Percentiles rank a stretch among this genome's conserved stretches.
Evolutionary conservation across 768 basidiomycete species (phyloP).

Genomic region (Rhizopogon salebrosus): DNA sequence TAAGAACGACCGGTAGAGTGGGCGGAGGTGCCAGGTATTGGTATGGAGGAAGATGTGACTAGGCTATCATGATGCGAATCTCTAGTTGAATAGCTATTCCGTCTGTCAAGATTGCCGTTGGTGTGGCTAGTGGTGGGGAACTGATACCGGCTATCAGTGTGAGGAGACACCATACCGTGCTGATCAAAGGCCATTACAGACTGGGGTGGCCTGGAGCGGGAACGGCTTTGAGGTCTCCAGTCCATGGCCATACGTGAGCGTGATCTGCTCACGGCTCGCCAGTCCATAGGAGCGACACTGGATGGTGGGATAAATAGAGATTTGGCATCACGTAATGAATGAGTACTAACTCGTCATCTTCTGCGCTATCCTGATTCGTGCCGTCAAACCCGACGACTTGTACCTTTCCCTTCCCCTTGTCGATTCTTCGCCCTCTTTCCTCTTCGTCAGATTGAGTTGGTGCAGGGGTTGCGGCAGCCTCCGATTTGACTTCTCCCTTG

Average conservation of each 20-base stretch:
- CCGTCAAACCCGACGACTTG: constrained; percentile 82
- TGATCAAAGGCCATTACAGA: constrained; percentile 46
- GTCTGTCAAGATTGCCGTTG: constrained; percentile 20
- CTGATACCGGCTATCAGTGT: constrained; percentile 40
- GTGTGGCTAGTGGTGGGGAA: constrained; percentile 32
- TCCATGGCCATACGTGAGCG: constrained; percentile 90
- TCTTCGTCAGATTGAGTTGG: constrained; percentile 25
- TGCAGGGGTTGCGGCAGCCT: constrained; percentile 6
- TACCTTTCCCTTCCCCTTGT: constrained; percentile 77
- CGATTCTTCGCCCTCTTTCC: constrained; percentile 67
- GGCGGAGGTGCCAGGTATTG: constrained; percentile 38
- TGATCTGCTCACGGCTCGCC: constrained; percentile 88
- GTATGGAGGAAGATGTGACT: constrained; percentile 26
- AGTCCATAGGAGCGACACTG: constrained; percentile 79
- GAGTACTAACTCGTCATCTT: constrained; percentile 69
- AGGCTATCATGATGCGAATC: constrained; percentile 12
- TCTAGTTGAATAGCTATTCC: constrained; percentile 16
- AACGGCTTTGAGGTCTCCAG: constrained; percentile 77
- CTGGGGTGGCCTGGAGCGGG: constrained; percentile 71
- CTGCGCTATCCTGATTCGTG: constrained; percentile 60
- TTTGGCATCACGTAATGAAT: constrained; percentile 14
- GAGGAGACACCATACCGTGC: constrained; percentile 24
- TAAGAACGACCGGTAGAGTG: constrained; percentile 46
- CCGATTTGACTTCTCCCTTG: constrained; percentile 19
- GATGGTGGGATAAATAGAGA: constrained; percentile 16